Base-by-base conservation (phyloP, 2,329 filamentous ascomycete species). In the Ophiocordyceps polyrhachis-furcata region DNA sequence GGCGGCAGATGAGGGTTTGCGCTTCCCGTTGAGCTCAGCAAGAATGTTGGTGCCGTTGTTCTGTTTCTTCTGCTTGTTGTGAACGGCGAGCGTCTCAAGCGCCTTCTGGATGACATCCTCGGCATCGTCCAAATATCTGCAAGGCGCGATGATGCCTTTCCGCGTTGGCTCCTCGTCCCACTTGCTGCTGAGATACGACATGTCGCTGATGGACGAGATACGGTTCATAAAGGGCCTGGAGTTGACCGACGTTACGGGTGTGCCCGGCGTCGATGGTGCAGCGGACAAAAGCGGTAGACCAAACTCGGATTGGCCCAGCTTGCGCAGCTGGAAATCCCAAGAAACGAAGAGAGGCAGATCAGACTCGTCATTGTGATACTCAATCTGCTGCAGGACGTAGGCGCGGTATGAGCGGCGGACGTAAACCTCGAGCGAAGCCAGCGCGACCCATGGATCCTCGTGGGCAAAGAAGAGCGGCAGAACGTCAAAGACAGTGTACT, bases 401-500 rank as follows among this genome's bases (percentile, higher is more conserved):
- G 91, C 91, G 70, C 91, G 84, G 69, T 98, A 98, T 14, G 91
- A 88, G 50, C 91, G 85, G 55, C 91, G 88, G 50, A 94, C 81
- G 62, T 98, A 98, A 43, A 96, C 88, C 61, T 98, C 91, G 5
- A 98, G 75, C 42, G 91, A 86, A 47, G 91, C 91, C 49, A 95
- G 70, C 8, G 85, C 85, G 28, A 98, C 89, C 85, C 87, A 96
- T 13, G 86, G 81, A 58, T 98, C 91, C 40, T 84, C 76, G 64
- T 98, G 87, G 31, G 80, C 83, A 59, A 98, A 98, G 76, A 98
- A 98, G 47, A 86, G 79, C 8, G 89, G 83, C 52, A 98, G 66
- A 17, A 98, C 91, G 58, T 98, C 91, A 54, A 95, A 94, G 51
- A 98, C 91, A 40, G 89, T 96, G 69, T 93, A 96, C 68, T 93